Evolutionary conservation across 192 early-diverging fungal genomes (phyloP), one percentile per base, ranked within the genome.

Genomic region (Backusella liffmaniae): DNA sequence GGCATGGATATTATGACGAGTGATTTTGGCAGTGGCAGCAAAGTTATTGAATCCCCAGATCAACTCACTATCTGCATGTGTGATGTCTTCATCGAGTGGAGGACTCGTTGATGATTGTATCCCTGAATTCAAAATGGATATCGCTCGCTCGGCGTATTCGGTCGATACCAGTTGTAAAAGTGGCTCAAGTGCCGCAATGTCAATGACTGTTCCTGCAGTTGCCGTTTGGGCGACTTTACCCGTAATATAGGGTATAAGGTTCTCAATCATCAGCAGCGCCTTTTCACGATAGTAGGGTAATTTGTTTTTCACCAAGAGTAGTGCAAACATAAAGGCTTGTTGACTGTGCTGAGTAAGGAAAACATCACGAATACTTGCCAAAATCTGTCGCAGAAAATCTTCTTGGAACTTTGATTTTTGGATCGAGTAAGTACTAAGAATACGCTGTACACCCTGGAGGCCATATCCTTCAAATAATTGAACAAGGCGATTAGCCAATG

Each of bases 371-470:
- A 96, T 76, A 8, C 88, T 65, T 0, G 74, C 79, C 13, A 90
- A 82, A n/a, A 92, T 79, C 59, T 95, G 91, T 46, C 85, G 75
- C n/a, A 94, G 79, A 75, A 93, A 96, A 74, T 96, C 93, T n/a
- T 92, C 88, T 72, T 89, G 84, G 67, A 82, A 81, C 49, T 93
- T 82, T 74, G 92, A 90, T 16, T 87, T 82, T 73, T 90, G 85
- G 74, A 90, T 92, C 4, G 88, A 77, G 73, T 90, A 94, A 0
- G 91, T 84, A 2, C 44, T 77, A 35, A 95, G 71, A 32, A 95
- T 72, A 21, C 87, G 79, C 4, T 81, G 76, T 18, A 96, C 77
- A 23, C 85, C 85, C 8, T 72, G 53, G 29, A 87, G 79, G 1
- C 85, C 80, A 53, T 87, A 77, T 10, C 80, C 73, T 46, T 91